Evolutionary conservation across 164 flowering plant species (phyloP), one percentile per base, ranked within the genome.

Genomic region (Euptelea pleiosperma): DNA sequence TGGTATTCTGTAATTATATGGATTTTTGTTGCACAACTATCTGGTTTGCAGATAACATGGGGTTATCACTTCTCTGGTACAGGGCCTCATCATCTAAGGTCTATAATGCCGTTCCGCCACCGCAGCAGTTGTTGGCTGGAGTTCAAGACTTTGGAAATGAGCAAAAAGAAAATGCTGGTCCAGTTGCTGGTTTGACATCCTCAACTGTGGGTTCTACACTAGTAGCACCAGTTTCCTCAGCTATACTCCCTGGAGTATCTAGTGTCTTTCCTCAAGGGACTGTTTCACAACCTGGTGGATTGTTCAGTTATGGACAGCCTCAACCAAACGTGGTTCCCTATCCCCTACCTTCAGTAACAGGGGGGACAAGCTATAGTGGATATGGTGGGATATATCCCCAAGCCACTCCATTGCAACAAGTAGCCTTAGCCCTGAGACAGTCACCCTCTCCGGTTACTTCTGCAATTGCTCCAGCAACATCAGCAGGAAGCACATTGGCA

Each of bases 341-440:
- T 80, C 55, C 82, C 25, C 85, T 64, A 44, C 69, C 79, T 40
- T 30, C 74, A 28, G 51, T 72, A 58, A 52, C 74, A 45, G 64
- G 74, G 29, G 89, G 91, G 53, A 88, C 97, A 62, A 85, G 84
- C 75, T 94, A 88, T 68, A 80, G 54, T 71, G 96, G 95, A 63
- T 94, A 94, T 81, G 93, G 75, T 61, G 99, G 96, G 48, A 88
- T 94, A 75, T 94, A 85, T 76, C 99, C 99, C 39, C 97, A 88
- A 65, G 93, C 91, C 33, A 94, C 97, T 15, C 91, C 97, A 37
- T 61, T 91, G 75, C 99, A 94, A 72, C 99, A 94, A 75, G 96
- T 94, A 67, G 93, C 97, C 29, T 70, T 76, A n/a, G 97, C 85
- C 70, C 84, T 94, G 62, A 83, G 73, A 62, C 91, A 89, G 40